Base-by-base conservation (phyloP, 805 yeast genomes). In the Wickerhamiella hasegawae region DNA sequence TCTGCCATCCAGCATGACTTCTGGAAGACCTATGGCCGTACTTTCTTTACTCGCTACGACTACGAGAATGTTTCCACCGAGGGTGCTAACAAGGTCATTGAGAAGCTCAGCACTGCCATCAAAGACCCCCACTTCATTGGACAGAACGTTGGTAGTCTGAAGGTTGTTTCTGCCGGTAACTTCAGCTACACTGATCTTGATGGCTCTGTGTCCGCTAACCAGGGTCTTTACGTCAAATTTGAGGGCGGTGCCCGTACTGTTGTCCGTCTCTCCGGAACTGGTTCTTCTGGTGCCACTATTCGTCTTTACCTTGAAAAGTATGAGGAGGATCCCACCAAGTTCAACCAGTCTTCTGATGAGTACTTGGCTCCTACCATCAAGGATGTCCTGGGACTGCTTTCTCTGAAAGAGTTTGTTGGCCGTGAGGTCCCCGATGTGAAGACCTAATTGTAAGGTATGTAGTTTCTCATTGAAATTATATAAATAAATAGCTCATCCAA, bases 241-340 rank as follows among this genome's bases (percentile, higher is more conserved):
- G 70, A 69, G 33, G 75, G 75, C 48, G 95, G 96, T 4, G 68
- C 80, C 40, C 72, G 96, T 55, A 72, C 85, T 35, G 80, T 90
- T 25, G 79, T 83, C 36, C 76, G 98, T 58, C 66, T 90, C 44
- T 83, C 95, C 0, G 98, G 98, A 38, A 87, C 98, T 2, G 98
- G 98, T 12, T 84, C 96, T 2, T 76, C 94, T 2, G 98, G 98
- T 33, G 97, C 98, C 16, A 87, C 98, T 4, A 84, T 90, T 40
- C 73, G 98, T 58, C 66, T 87, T 46, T 87, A 87, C 60, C 62
- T 87, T 52, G 97, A 87, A 59, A 77, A 76, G 57, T 83, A 79
- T 61, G 72, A 80, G 18, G 47, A 57, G 32, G 90, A 82, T 51
- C 49, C 57, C 34, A 42, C 69, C 15, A 66, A 65, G 28, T 70